phyloP scores from a whole-genome alignment of 208 protist genomes.

The Acanthamoeba sp. region DNA sequence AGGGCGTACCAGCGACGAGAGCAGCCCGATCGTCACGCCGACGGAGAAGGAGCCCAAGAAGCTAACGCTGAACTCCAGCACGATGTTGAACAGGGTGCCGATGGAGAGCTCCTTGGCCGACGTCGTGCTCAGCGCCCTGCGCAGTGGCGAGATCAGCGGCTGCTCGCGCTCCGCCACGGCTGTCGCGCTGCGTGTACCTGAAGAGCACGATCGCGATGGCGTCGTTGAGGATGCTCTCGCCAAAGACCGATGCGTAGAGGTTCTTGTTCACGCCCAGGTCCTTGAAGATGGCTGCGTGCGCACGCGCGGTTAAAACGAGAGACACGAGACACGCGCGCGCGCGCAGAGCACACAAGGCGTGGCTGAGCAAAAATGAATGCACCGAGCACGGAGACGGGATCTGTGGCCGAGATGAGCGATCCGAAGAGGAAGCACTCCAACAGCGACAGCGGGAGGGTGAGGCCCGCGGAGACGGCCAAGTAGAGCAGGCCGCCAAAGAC shows the following conservation, averaged over 20 bases:
- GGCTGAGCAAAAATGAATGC: neutral
- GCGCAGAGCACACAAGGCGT: no score
- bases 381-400: slow-evolving; percentile 90
- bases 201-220: slow-evolving; percentile 89
- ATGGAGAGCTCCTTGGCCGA: neutral
- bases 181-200: slow-evolving; percentile 3
- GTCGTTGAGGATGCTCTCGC: slow-evolving; percentile 90
- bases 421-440: slow-evolving; percentile 83
- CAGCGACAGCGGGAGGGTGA: neutral
- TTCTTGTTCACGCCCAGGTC: slow-evolving; percentile 80
- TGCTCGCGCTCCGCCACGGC: neutral
- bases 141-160: no score
- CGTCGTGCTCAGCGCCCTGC: neutral
- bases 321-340: no score
- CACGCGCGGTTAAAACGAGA: slow-evolving; percentile 50
- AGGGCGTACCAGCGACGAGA: slow-evolving; percentile 52
- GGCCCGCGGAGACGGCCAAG: neutral
- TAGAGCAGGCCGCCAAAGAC: slow-evolving; percentile 76
- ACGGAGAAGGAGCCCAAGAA: slow-evolving; percentile 80
- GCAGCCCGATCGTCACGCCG: slow-evolving; percentile 66
- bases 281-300: slow-evolving; percentile 84
- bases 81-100: neutral
- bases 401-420: slow-evolving; percentile 88
- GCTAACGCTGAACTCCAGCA: slow-evolving; percentile 49
- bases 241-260: slow-evolving; percentile 88